Percentiles rank a stretch among this genome's conserved stretches.
phyloP scores from a whole-genome alignment of 2,329 filamentous ascomycete species.

The Aspergillus novoparasiticus region DNA sequence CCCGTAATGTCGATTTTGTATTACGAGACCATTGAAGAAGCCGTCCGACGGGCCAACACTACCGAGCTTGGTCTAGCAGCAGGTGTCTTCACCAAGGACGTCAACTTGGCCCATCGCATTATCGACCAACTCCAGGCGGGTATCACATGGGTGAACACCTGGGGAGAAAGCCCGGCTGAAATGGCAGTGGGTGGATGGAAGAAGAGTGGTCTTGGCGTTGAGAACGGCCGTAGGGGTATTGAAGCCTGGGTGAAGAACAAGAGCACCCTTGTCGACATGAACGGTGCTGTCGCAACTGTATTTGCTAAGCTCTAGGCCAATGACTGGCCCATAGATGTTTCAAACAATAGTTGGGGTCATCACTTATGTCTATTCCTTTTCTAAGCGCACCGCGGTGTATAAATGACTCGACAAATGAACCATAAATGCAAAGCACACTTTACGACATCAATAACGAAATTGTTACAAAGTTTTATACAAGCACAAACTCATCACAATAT shows the following conservation, averaged over 20 bases:
- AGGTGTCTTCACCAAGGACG: constrained; percentile 76
- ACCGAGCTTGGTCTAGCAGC: constrained; percentile 80
- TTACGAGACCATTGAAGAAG: constrained; percentile 71
- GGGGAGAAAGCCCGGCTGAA: constrained; percentile 89
- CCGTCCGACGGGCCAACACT: constrained; percentile 71
- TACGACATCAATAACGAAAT: not conserved
- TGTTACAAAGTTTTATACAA: not conserved
- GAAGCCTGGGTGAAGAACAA: constrained; percentile 84
- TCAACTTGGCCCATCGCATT: constrained; percentile 73
- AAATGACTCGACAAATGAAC: not conserved
- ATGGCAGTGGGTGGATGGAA: constrained; percentile 95
- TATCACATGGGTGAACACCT: constrained; percentile 91
- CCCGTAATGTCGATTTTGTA: constrained; percentile 81
- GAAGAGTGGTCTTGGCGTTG: constrained; percentile 81
- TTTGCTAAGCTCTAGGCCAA: constrained; percentile 67
- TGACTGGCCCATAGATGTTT: not conserved
- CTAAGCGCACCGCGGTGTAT: not conserved
- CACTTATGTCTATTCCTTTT: not conserved
- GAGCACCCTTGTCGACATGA: constrained; percentile 84
- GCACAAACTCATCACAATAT: not conserved
- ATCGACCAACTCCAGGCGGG: constrained; percentile 74
- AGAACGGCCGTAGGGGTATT: constrained; percentile 79
- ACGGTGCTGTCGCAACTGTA: constrained; percentile 68
- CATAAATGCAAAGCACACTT: not conserved
- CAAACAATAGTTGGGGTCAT: not conserved